Conservation (phyloP, 1,284 basidiomycete genomes). For the Pseudozyma pruni region DNA sequence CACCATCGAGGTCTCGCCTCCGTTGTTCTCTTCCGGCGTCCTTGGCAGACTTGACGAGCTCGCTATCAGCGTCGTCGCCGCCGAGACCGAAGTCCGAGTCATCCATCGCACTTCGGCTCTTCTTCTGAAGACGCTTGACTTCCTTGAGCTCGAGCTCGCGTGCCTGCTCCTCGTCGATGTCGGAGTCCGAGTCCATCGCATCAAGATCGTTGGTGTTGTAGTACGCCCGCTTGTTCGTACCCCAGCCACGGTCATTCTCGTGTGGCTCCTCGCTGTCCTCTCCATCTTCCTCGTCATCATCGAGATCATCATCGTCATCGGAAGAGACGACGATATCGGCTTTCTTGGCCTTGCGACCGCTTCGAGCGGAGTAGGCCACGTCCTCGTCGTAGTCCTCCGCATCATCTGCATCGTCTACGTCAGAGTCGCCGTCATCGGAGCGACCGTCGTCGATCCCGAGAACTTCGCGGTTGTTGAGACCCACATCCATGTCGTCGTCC, state of each 20-base stretch:
- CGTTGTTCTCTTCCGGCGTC: slow-evolving; percentile 55
- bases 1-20: slow-evolving; percentile 53
- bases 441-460: slow-evolving; percentile 55
- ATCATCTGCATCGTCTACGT: slow-evolving; percentile 61
- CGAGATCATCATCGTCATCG: slow-evolving; percentile 46
- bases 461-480: slow-evolving; percentile 57
- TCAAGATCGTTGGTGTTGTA: slow-evolving; percentile 64
- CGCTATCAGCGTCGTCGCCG: slow-evolving; percentile 70
- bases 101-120: slow-evolving; percentile 77
- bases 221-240: slow-evolving; percentile 64
- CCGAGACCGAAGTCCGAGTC: slow-evolving; percentile 87
- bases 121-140: slow-evolving; percentile 81
- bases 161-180: slow-evolving; percentile 68
- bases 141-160: slow-evolving; percentile 84
- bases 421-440: slow-evolving; percentile 51
- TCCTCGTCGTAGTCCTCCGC: slow-evolving; percentile 52
- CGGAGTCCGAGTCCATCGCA: slow-evolving; percentile 63
- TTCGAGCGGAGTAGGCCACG: slow-evolving; percentile 15
- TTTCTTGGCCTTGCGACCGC: slow-evolving; percentile 24
- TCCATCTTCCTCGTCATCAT: slow-evolving; percentile 71
- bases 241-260: slow-evolving; percentile 72
- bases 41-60: slow-evolving; percentile 45
- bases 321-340: slow-evolving; percentile 30
- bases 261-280: slow-evolving; percentile 71
- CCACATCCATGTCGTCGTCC: slow-evolving; percentile 52